Evolutionary conservation across 2,329 filamentous ascomycete genomes (phyloP), one percentile per base, ranked within the genome.

Genomic region (Fusarium cyanostomum): DNA sequence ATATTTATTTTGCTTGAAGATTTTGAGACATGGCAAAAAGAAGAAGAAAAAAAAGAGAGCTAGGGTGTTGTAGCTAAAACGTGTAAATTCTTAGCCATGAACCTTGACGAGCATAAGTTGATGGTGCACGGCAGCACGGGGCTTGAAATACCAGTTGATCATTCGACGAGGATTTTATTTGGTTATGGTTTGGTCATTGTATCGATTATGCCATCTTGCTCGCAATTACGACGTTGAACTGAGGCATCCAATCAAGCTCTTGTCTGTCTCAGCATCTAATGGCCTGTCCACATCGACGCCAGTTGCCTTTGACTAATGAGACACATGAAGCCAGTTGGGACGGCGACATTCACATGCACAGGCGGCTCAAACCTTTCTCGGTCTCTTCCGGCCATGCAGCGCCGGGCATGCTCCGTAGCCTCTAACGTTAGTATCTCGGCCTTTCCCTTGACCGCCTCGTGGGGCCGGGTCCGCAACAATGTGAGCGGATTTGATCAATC

Each of bases 161-260:
- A 42, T 58, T 56, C 50, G 41, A 50, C 30, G 9, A 52, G 24
- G 37, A 39, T 55, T 41, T 33, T 46, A 30, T 57, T 54, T 63
- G 34, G 42, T 50, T 35, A 51, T 59, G 45, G 24, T 41, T 52
- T 46, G 13, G 28, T 60, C 31, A 37, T 41, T 11, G 30, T 45
- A 55, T 45, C 21, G 41, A 66, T 69, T 67, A 34, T 70, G 56
- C 54, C 58, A 69, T 69, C 48, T 52, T 52, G 11, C 43, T 45
- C 37, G 13, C 28, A 16, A 69, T 67, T 58, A 44, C 65, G 65
- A 66, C 34, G 43, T 28, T 38, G 15, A 34, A 53, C 56, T 37
- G 18, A n/a, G 34, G 24, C 21, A 38, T 42, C 55, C 56, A 64
- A 69, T 68, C 38, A 44, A 15, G 31, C 35, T 27, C 15, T 9